Conservation (phyloP, 2,329 filamentous ascomycete genomes). For the Ophiognomonia clavigignenti-juglandacearum region DNA sequence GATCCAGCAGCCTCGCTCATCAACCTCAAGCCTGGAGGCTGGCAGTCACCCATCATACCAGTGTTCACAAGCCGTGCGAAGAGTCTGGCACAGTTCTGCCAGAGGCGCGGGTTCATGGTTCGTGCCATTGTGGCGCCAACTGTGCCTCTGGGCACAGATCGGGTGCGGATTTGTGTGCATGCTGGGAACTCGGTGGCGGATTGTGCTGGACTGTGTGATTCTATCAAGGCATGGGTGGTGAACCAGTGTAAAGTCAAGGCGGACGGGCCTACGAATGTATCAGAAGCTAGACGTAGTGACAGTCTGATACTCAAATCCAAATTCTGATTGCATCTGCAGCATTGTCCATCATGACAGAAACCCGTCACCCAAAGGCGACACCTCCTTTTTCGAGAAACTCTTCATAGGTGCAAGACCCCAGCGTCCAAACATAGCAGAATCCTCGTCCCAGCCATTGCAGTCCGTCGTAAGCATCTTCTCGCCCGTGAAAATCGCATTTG, state of each 20-base stretch:
- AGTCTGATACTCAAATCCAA: not conserved
- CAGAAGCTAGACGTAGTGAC: not conserved
- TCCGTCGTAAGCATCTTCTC: conserved; percentile 95
- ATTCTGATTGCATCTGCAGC: not conserved
- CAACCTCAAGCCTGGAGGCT: conserved; percentile 25
- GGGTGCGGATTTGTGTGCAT: conserved; percentile 64
- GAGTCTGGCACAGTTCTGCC: conserved; percentile 54
- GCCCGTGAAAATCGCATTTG: conserved; percentile 91
- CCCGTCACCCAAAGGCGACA: not conserved
- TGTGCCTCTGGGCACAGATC: conserved; percentile 57
- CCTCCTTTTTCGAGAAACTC: conserved; percentile 29
- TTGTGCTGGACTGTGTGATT: not conserved
- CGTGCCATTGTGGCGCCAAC: conserved; percentile 65
- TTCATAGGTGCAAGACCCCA: conserved; percentile 82
- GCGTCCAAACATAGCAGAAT: conserved; percentile 73
- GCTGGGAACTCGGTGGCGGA: conserved; percentile 50
- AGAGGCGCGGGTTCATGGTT: conserved; percentile 53
- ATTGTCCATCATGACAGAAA: not conserved
- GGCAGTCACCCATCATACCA: conserved; percentile 60
- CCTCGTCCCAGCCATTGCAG: conserved; percentile 87
- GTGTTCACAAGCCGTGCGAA: conserved; percentile 55
- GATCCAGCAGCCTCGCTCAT: conserved; percentile 3
- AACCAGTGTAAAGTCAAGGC: not conserved
- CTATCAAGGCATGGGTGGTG: not conserved
- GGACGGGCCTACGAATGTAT: not conserved